Evolutionary conservation across 306 rosid genomes (phyloP).

Genomic region (Coriaria nepalensis): DNA sequence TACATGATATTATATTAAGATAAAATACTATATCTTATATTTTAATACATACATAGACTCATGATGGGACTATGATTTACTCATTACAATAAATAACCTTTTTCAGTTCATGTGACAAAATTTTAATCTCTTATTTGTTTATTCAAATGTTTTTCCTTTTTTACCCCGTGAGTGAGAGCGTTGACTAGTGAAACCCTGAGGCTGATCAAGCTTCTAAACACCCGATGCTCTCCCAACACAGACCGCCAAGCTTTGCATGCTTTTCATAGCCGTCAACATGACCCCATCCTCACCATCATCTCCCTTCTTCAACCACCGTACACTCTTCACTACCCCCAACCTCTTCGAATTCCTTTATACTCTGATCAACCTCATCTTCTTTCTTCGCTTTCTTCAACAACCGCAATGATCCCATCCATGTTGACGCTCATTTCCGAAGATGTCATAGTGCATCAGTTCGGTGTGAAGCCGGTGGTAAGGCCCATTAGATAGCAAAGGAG

Average conservation of each 20-base stretch:
- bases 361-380: conserved; percentile 10
- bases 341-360: conserved; percentile 31
- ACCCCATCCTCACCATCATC: conserved; percentile 9
- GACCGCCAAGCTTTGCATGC: conserved; percentile 45
- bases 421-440: too few species aligned
- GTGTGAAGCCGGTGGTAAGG: too few species aligned
- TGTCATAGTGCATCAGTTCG: too few species aligned
- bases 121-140: too few species aligned
- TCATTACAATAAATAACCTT: too few species aligned
- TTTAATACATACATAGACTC: too few species aligned
- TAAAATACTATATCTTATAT: too few species aligned
- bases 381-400: conserved; percentile 25
- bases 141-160: not conserved
- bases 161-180: conserved; percentile 25
- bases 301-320: conserved; percentile 46
- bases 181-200: conserved; percentile 61
- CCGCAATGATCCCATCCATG: conserved; percentile 26
- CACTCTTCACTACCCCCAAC: conserved; percentile 8
- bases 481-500: too few species aligned
- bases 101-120: not conserved
- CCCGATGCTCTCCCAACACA: conserved; percentile 26
- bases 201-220: conserved; percentile 59
- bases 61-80: too few species aligned
- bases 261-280: conserved; percentile 26
- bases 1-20: too few species aligned